A percentile compares a stretch with the other conserved stretches of the same genome.
phyloP scores from a whole-genome alignment of 2,329 filamentous ascomycete genomes.

The Aspergillus ochraceoroseus region DNA sequence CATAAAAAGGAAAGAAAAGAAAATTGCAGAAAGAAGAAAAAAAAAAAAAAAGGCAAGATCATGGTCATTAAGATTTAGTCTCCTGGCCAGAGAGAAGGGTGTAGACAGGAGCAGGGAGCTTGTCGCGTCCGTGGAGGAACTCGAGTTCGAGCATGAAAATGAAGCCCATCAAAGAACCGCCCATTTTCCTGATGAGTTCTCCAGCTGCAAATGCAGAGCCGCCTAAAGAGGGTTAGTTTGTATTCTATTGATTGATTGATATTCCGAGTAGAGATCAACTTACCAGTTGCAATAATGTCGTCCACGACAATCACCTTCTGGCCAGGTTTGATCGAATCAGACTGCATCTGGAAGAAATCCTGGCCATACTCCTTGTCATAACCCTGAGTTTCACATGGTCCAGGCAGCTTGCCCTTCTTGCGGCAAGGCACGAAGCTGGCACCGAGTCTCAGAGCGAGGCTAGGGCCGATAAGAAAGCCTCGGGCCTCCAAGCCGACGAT shows the following conservation, averaged over 20 bases:
- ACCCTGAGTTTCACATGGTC: conserved; percentile 74
- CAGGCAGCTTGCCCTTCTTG: conserved; percentile 94
- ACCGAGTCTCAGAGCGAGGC: conserved; percentile 74
- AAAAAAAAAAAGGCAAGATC: conserved; percentile 8
- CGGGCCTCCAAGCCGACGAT: conserved; percentile 90
- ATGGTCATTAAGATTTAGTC: conserved; percentile 22
- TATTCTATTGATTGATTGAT: too few species aligned
- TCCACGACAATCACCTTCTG: conserved; percentile 92
- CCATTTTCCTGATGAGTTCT: conserved; percentile 77
- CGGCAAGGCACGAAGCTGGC: conserved; percentile 87
- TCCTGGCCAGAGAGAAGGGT: conserved; percentile 70
- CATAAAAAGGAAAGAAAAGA: conserved; percentile 3
- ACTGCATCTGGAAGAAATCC: conserved; percentile 95
- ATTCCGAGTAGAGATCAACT: too few species aligned
- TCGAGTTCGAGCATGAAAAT: conserved; percentile 94
- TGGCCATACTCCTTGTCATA: conserved; percentile 95
- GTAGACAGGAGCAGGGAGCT: conserved; percentile 76
- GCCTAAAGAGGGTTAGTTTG: conserved; percentile 50
- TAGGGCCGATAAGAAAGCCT: conserved; percentile 91
- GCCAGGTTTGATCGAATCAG: conserved; percentile 73
- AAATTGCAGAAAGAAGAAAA: conserved; percentile 8
- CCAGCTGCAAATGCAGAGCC: conserved; percentile 86
- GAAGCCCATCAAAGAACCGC: conserved; percentile 80
- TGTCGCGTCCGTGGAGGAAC: conserved; percentile 84
- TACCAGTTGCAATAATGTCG: conserved; percentile 97